phyloP scores from a whole-genome alignment of 1,139 yeast species.

The Trichomonascaceae sp. region DNA sequence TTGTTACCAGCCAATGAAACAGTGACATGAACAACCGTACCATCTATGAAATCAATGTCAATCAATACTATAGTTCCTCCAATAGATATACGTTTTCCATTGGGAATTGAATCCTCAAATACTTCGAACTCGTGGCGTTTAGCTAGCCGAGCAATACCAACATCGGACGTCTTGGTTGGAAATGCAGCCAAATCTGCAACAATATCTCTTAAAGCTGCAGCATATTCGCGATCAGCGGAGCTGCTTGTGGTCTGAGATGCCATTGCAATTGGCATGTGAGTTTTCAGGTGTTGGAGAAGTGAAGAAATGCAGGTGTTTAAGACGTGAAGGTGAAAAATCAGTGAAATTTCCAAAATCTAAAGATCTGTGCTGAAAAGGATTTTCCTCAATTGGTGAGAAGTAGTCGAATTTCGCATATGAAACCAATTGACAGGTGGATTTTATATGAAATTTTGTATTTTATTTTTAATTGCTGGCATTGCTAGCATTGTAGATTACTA shows the following conservation, averaged over 20 bases:
- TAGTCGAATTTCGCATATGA: too few relatives aligned
- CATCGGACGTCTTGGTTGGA: constrained; percentile 32
- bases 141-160: constrained; percentile 30
- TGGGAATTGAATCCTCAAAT: constrained; percentile 27
- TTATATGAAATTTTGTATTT: too few relatives aligned
- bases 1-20: constrained; percentile 29
- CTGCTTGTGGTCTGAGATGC: neutral
- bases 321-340: neutral
- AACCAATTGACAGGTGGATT: too few relatives aligned
- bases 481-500: too few relatives aligned
- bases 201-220: constrained; percentile 22
- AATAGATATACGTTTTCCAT: constrained; percentile 29
- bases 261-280: neutral
- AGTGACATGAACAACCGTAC: constrained; percentile 22
- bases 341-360: neutral
- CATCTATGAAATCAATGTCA: constrained; percentile 24
- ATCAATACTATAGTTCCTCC: constrained; percentile 34
- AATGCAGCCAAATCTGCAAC: constrained; percentile 25
- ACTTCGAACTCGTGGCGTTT: constrained; percentile 28
- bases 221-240: constrained; percentile 19
- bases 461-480: too few relatives aligned
- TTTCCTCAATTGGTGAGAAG: neutral
- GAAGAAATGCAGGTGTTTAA: neutral
- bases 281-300: neutral
- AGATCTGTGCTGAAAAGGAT: neutral